Evolutionary conservation across 1,284 basidiomycete species (phyloP).

Genomic region (Athelia psychrophila): DNA sequence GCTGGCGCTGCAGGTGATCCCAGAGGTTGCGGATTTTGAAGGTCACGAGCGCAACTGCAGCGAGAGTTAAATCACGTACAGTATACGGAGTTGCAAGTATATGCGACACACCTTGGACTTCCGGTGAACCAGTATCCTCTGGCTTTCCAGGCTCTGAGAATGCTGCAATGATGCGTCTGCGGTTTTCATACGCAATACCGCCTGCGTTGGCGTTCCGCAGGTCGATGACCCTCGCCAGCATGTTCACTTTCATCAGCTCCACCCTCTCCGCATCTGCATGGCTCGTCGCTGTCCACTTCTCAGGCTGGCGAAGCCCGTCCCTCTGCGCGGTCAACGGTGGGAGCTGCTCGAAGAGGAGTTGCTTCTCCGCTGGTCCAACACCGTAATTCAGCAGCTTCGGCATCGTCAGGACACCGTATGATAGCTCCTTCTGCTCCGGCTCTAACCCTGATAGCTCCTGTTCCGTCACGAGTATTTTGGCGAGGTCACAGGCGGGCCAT

Average conservation of each 20-base stretch:
- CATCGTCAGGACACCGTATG: conserved; percentile 32
- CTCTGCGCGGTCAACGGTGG: conserved; percentile 43
- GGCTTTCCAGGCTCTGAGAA: conserved; percentile 74
- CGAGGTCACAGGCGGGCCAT: conserved; percentile 66
- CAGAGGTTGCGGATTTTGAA: conserved; percentile 83
- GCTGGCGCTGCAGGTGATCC: conserved; percentile 66
- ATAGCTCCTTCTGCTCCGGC: conserved; percentile 17
- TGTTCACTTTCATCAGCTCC: conserved; percentile 60
- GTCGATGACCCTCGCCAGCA: conserved; percentile 75
- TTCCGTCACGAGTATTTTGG: conserved; percentile 55
- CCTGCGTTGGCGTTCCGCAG: conserved; percentile 83
- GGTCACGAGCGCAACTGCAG: conserved; percentile 81
- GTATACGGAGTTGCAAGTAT: background rate
- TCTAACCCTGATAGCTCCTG: conserved; percentile 40
- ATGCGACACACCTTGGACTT: conserved; percentile 77
- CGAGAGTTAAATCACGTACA: conserved; percentile 7
- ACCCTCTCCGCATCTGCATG: conserved; percentile 22
- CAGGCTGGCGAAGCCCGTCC: conserved; percentile 15
- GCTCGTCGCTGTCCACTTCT: conserved; percentile 14
- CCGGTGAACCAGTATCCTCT: conserved; percentile 79
- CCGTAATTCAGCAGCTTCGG: conserved; percentile 62
- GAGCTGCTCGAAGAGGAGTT: conserved; percentile 57
- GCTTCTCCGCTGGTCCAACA: conserved; percentile 50
- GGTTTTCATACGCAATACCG: conserved; percentile 86
- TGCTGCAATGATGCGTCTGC: conserved; percentile 71